Conservation (phyloP, 2,329 filamentous ascomycete species). For the Talaromyces sp. region DNA sequence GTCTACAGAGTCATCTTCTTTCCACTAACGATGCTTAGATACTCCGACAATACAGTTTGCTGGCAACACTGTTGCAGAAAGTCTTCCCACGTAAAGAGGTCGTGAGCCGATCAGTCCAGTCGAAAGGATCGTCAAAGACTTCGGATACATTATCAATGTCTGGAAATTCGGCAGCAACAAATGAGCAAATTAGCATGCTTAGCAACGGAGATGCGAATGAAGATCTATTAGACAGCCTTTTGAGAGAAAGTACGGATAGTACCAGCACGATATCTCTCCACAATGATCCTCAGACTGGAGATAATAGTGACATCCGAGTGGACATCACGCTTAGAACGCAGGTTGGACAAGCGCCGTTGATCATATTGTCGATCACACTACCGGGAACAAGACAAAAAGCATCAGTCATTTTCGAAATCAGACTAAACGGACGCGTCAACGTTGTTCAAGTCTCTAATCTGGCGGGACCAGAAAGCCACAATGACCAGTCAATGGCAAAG, state of each 20-base stretch:
- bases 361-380: constrained; percentile 35
- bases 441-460: constrained; percentile 39
- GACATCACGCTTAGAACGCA: constrained; percentile 39
- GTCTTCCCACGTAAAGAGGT: constrained; percentile 27
- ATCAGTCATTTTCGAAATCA: constrained; percentile 39
- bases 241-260: constrained; percentile 20
- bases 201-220: constrained; percentile 43
- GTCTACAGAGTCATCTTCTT: too few relatives aligned
- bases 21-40: constrained; percentile 26
- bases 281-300: neutral
- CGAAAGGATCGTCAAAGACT: constrained; percentile 12
- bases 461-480: constrained; percentile 18
- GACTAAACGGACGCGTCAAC: constrained; percentile 40
- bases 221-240: constrained; percentile 58
- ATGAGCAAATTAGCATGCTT: constrained; percentile 24
- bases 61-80: constrained; percentile 39
- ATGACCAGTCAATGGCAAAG: constrained; percentile 21
- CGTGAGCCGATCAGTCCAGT: neutral
- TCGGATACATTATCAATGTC: constrained; percentile 12
- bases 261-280: neutral
- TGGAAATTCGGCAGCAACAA: constrained; percentile 17
- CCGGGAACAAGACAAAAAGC: constrained; percentile 23
- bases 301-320: constrained; percentile 28
- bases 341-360: constrained; percentile 35
- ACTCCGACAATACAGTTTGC: constrained; percentile 44